Evolutionary conservation across 1,284 basidiomycete species (phyloP), one percentile per base, ranked within the genome.

Genomic region (Ganoderma multipileum): DNA sequence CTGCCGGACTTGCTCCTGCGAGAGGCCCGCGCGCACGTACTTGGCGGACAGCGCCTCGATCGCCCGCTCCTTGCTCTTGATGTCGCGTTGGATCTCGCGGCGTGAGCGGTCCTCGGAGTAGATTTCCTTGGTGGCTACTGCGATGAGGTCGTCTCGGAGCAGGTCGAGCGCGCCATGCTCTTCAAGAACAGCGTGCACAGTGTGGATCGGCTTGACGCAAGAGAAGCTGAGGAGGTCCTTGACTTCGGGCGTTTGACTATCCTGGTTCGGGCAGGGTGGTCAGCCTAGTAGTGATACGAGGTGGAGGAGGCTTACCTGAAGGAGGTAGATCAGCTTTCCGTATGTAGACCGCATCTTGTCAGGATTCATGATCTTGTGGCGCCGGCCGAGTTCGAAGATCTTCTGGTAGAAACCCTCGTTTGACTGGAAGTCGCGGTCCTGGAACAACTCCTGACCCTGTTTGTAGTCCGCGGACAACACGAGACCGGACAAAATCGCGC

Each of bases 331-430:
- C 64, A 95, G 81, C 75, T 95, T 95, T 23, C 93, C 93, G 71
- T 95, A 95, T 3, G 92, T 94, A 23, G 91, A 89, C n/a, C 93
- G 86, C 93, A 95, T 94, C 76, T 84, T 94, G 76, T 94, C 92
- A 0, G 92, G 91, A 74, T 94, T 94, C 90, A 91, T 94, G 75
- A 94, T 94, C 78, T 95, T 95, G 76, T 94, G 91, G 65, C 93
- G 84, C 66, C 93, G 83, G n/a, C 92, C 92, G 42, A 94, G 83
- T 80, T 94, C 91, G 72, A 94, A 93, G 26, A 94, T 85, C 23
- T 83, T 79, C 75, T 93, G 91, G 75, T 91, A 95, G 75, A 94
- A 95, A 4, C 89, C 87, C 36, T 87, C 87, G 74, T 95, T 94
- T 3, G 86, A 83, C 70, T 90, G 83, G 76, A 94, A 95, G 78